These are phyloP conservation scores for Mediolabrus comicus DNA, from an alignment of 108 stramenopile species.

Conservation along the genomic window DNA sequence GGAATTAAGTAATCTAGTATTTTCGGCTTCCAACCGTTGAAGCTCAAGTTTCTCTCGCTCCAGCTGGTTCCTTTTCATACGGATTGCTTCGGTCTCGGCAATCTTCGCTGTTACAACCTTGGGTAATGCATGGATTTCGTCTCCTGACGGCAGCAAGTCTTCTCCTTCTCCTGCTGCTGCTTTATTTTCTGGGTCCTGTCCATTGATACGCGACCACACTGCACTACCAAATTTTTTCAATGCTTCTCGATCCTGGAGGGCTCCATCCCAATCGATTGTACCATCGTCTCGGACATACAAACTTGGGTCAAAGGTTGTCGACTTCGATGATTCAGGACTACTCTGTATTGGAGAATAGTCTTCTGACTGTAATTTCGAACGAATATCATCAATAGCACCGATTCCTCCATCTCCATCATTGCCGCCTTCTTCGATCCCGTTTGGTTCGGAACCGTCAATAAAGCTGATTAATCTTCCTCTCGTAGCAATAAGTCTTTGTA, in stretches of 20 bases:
- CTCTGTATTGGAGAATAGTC: neutral
- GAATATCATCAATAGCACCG: conserved; percentile 35
- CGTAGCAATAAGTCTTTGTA: conserved; percentile 38
- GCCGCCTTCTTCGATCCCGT: neutral
- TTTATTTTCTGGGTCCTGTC: conserved; percentile 77
- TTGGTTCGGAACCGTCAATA: conserved; percentile 15
- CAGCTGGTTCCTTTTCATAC: conserved; percentile 50
- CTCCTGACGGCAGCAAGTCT: conserved; percentile 7
- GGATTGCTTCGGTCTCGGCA: conserved; percentile 79
- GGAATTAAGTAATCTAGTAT: conserved; percentile 67
- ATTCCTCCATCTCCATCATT: neutral
- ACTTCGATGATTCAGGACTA: neutral
- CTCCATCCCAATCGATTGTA: conserved; percentile 97
- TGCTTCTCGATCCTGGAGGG: conserved; percentile 90
- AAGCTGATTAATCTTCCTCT: conserved; percentile 29
- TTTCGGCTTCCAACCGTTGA: conserved; percentile 52
- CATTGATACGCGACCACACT: conserved; percentile 96
- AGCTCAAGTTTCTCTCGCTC: conserved; percentile 43
- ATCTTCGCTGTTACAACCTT: conserved; percentile 80
- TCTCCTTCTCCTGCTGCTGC: conserved; percentile 22
- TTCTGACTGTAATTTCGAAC: conserved; percentile 14
- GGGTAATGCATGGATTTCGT: conserved; percentile 14
- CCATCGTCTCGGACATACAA: conserved; percentile 96
- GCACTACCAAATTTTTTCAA: conserved; percentile 85
- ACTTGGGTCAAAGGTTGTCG: conserved; percentile 55